A percentile compares a stretch with the other conserved stretches of the same genome.
These are phyloP conservation scores for Obelidium mucronatum DNA, from an alignment of 192 early-diverging fungal genomes.

Conservation along the genomic window DNA sequence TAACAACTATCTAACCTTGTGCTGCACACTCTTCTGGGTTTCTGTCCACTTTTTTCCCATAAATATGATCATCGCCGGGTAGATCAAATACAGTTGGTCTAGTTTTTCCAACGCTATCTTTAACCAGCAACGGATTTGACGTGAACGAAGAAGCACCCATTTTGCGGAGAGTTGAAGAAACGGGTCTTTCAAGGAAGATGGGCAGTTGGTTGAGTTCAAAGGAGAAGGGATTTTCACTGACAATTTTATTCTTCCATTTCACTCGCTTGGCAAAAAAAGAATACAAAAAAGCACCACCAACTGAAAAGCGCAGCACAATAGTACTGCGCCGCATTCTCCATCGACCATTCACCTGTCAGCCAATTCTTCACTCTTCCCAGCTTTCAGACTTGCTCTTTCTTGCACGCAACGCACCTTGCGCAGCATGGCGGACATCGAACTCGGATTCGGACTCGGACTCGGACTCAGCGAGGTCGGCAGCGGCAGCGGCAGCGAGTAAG, in stretches of 20 bases:
- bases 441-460: background rate
- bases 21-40: constrained; percentile 53
- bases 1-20: constrained; percentile 49
- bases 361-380: too few relatives aligned
- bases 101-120: constrained; percentile 55
- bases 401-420: background rate
- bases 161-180: background rate
- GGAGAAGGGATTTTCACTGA: too few relatives aligned
- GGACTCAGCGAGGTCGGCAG: background rate
- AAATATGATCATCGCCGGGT: constrained; percentile 55
- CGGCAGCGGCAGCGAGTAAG: background rate
- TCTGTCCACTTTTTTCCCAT: constrained; percentile 56
- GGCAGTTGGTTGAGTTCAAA: too few relatives aligned
- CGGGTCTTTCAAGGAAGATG: too few relatives aligned
- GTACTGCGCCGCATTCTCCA: too few relatives aligned
- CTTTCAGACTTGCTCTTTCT: background rate
- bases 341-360: too few relatives aligned
- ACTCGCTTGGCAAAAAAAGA: too few relatives aligned
- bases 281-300: too few relatives aligned
- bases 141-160: constrained; percentile 21
- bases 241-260: too few relatives aligned
- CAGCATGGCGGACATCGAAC: too few relatives aligned
- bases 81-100: constrained; percentile 59
- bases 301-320: too few relatives aligned
- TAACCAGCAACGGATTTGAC: constrained; percentile 56